A percentile compares a stretch with the other conserved stretches of the same genome.
Conservation (phyloP, 139 green algal genomes). For the Volvox reticuliferus region DNA sequence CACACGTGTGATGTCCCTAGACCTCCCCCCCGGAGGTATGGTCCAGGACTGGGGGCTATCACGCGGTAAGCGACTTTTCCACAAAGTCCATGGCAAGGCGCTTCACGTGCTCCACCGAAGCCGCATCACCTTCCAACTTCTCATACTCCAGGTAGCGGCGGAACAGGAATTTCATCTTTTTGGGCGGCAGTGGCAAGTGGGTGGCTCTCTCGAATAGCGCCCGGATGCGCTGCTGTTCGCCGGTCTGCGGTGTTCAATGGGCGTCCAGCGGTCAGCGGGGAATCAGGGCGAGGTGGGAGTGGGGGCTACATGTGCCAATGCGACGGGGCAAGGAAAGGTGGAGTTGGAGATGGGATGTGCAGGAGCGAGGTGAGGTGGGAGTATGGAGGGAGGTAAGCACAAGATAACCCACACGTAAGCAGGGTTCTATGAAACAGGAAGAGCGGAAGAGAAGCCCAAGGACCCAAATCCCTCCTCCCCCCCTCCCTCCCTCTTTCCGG, state of each 20-base stretch:
- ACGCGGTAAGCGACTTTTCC: slow-evolving; percentile 45
- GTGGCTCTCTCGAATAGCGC: slow-evolving; percentile 92
- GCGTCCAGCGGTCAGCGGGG: too few species aligned
- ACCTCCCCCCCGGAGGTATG: too few species aligned
- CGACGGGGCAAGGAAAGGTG: too few species aligned
- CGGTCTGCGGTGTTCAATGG: slow-evolving; percentile 30
- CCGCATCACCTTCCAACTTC: slow-evolving; percentile 80
- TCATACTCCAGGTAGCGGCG: slow-evolving; percentile 95
- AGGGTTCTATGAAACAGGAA: too few species aligned
- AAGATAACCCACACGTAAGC: too few species aligned
- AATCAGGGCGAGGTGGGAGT: too few species aligned
- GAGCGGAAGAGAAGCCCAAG: too few species aligned
- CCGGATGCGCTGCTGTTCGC: slow-evolving; percentile 75
- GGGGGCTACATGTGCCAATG: too few species aligned
- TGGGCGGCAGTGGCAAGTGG: slow-evolving; percentile 85
- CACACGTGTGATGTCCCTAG: too few species aligned
- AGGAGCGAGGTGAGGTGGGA: too few species aligned
- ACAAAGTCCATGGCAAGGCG: slow-evolving; percentile 91
- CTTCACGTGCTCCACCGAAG: slow-evolving; percentile 88
- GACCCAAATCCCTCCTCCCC: not conserved
- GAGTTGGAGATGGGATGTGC: too few species aligned
- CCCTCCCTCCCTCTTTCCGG: not conserved
- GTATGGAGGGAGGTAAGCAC: too few species aligned
- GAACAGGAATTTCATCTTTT: slow-evolving; percentile 97
- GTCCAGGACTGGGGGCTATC: not conserved